These are phyloP conservation scores for Hirschioporus abietinus DNA, from an alignment of 768 basidiomycete genomes.

Conservation along the genomic window DNA sequence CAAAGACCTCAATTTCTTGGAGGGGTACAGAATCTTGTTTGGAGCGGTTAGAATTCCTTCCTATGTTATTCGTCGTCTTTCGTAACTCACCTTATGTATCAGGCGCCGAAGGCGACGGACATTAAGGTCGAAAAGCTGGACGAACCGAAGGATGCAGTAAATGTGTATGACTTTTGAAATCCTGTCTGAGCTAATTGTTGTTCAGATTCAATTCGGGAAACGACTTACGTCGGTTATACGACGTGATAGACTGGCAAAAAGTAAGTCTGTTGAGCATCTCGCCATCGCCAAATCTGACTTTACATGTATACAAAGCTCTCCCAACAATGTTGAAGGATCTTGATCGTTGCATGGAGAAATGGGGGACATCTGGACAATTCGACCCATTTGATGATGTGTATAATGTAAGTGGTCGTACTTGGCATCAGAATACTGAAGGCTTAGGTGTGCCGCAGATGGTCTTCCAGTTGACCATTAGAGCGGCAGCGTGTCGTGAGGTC, in stretches of 20 bases:
- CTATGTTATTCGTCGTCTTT: constrained; percentile 11
- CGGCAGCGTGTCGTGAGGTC: constrained; percentile 62
- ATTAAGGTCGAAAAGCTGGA: constrained; percentile 15
- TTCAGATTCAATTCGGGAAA: constrained; percentile 53
- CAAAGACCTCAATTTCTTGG: constrained; percentile 67
- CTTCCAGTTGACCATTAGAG: constrained; percentile 70
- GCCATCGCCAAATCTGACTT: constrained; percentile 8
- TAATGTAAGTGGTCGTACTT: constrained; percentile 38
- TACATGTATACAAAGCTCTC: constrained; percentile 44
- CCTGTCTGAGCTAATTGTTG: constrained; percentile 76
- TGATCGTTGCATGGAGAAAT: constrained; percentile 52
- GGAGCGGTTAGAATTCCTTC: constrained; percentile 51
- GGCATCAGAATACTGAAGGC: constrained; percentile 3
- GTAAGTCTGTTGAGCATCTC: constrained; percentile 28
- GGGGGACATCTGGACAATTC: constrained; percentile 59
- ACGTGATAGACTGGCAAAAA: constrained; percentile 50
- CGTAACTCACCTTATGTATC: constrained; percentile 14
- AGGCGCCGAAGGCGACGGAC: constrained; percentile 22
- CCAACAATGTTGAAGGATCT: constrained; percentile 61
- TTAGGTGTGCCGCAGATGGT: constrained; percentile 33
- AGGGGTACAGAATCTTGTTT: constrained; percentile 75
- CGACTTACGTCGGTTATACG: constrained; percentile 61
- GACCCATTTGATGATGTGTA: constrained; percentile 71
- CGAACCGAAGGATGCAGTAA: constrained; percentile 14
- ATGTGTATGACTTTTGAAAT: constrained; percentile 25